Conservation (phyloP, 225 moss, liverwort and hornwort species). For the Pseudisothecium myosuroides region DNA sequence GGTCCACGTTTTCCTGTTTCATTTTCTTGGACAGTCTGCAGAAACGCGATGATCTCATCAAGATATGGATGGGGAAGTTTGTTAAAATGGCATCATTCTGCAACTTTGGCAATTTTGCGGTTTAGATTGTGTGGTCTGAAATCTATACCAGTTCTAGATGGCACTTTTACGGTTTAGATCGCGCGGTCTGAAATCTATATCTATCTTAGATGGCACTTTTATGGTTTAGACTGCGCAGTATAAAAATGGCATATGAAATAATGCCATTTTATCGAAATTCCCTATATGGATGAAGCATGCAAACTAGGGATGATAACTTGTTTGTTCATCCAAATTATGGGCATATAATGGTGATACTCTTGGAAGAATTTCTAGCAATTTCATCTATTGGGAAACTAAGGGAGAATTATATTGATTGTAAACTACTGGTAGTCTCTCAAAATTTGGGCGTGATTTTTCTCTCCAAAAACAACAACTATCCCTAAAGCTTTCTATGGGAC, state of each 20-base stretch:
- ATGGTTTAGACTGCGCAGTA: too few species aligned
- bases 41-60: neutral
- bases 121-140: too few species aligned
- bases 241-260: too few species aligned
- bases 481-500: neutral
- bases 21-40: neutral
- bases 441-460: fast-evolving
- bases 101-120: too few species aligned
- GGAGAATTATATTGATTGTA: neutral
- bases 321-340: neutral
- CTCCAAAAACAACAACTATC: neutral
- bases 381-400: neutral
- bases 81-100: too few species aligned
- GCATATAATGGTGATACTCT: neutral
- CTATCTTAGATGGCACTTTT: too few species aligned
- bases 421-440: neutral
- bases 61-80: neutral
- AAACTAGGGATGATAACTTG: neutral
- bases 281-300: neutral
- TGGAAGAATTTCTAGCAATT: neutral
- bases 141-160: too few species aligned
- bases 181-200: too few species aligned
- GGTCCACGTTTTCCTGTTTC: neutral
- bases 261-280: too few species aligned
- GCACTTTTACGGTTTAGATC: too few species aligned